Evolutionary conservation across 1,139 yeast genomes (phyloP).

Genomic region (Meyerozyma athensensis): DNA sequence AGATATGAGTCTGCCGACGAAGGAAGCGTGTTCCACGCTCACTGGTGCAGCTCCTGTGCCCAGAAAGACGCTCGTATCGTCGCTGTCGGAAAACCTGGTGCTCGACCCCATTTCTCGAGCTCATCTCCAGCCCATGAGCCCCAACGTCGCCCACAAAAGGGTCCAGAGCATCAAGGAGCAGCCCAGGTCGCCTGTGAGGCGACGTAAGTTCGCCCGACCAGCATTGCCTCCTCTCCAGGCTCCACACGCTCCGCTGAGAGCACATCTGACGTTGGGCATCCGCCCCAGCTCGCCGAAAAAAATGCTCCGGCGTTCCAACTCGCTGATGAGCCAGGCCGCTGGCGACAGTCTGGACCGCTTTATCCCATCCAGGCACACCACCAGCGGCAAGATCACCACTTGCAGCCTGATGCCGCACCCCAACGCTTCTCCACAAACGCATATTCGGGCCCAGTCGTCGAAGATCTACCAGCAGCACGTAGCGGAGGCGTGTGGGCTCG

Average conservation of each 20-base stretch:
- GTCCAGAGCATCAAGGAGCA: slow-evolving; percentile 21
- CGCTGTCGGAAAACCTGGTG: neutral
- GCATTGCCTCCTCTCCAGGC: slow-evolving; percentile 2
- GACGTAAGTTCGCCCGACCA: slow-evolving; percentile 4
- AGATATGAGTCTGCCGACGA: neutral
- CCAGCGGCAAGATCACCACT: slow-evolving; percentile 34
- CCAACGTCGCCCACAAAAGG: slow-evolving; percentile 30
- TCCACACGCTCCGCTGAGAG: neutral
- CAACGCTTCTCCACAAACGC: slow-evolving; percentile 47
- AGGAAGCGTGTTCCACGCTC: neutral
- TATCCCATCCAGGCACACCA: slow-evolving; percentile 41
- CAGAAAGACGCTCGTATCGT: neutral
- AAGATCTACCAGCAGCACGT: slow-evolving; percentile 77
- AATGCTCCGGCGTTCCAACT: slow-evolving; percentile 33
- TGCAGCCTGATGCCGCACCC: slow-evolving; percentile 33
- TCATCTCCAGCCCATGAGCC: slow-evolving; percentile 37
- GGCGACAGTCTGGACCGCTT: slow-evolving; percentile 31
- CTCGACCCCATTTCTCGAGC: neutral
- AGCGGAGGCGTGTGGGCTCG: slow-evolving; percentile 92
- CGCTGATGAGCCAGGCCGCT: slow-evolving; percentile 26
- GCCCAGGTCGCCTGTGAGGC: slow-evolving; percentile 9
- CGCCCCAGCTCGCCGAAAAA: slow-evolving; percentile 17
- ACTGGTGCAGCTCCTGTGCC: neutral
- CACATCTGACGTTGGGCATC: slow-evolving; percentile 10
- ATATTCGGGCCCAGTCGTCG: slow-evolving; percentile 66